These are phyloP conservation scores for Typha latifolia DNA, from an alignment of 176 grass and related monocot genomes.

Conservation along the genomic window DNA sequence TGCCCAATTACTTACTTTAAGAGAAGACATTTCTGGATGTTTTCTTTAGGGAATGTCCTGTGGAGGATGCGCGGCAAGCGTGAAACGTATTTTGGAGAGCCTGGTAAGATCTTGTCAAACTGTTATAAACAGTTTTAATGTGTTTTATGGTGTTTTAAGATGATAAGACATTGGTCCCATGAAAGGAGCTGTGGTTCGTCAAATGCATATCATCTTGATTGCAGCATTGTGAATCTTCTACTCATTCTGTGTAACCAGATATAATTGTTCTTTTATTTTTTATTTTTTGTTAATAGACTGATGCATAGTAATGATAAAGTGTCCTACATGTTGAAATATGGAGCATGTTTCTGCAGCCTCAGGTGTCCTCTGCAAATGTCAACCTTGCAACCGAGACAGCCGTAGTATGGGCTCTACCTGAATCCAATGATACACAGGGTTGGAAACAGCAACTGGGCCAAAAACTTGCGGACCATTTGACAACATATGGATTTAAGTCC, in stretches of 20 bases:
- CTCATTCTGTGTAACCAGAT: neutral
- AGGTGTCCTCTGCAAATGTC: constrained; percentile 62
- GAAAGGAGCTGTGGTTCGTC: no score
- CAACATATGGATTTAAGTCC: constrained; percentile 70
- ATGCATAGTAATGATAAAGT: no score
- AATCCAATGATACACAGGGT: constrained; percentile 36
- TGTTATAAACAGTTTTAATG: neutral
- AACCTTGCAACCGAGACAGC: constrained; percentile 94
- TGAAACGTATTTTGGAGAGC: constrained; percentile 86
- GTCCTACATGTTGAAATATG: neutral
- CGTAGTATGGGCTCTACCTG: constrained; percentile 51
- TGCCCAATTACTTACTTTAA: constrained; percentile 4
- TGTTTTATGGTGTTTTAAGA: neutral
- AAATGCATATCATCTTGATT: neutral
- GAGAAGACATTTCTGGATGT: constrained; percentile 4
- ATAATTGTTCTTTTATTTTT: neutral
- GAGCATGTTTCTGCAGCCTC: constrained; percentile 43
- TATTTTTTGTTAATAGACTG: no score
- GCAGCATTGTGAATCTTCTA: neutral
- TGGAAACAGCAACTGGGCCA: constrained; percentile 79
- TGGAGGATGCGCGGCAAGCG: constrained; percentile 84
- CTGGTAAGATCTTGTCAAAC: constrained; percentile 41
- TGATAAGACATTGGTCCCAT: neutral
- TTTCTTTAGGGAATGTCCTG: constrained; percentile 82
- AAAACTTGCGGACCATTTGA: constrained; percentile 74